Conservation (phyloP, 176 grass and related monocot genomes). For the Zizania latifolia region DNA sequence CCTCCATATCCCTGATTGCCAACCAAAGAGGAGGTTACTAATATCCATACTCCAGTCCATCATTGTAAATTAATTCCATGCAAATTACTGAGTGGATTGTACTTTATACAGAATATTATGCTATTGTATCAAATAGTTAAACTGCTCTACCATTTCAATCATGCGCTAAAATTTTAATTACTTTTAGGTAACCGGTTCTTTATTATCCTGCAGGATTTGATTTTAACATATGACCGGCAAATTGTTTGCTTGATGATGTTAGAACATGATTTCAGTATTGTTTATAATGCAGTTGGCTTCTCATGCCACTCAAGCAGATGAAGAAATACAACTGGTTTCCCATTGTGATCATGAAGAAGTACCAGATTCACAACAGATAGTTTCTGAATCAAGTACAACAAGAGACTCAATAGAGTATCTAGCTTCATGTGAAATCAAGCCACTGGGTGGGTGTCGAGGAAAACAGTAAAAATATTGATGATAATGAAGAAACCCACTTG, state of each 20-base stretch:
- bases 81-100: background rate
- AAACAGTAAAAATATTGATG: conserved; percentile 27
- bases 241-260: conserved; percentile 30
- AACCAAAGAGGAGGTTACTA: background rate
- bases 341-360: too few relatives aligned
- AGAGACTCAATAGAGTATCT: too few relatives aligned
- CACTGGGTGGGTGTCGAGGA: conserved; percentile 12
- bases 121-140: background rate
- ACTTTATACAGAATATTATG: background rate
- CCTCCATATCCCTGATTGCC: background rate
- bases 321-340: conserved; percentile 17
- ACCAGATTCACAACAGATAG: too few relatives aligned
- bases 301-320: conserved; percentile 39
- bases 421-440: too few relatives aligned
- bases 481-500: conserved; percentile 42
- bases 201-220: too few relatives aligned
- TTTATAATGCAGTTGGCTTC: conserved; percentile 67
- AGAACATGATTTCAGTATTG: conserved; percentile 47
- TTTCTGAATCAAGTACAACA: too few relatives aligned
- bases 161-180: too few relatives aligned
- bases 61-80: conserved; percentile 1
- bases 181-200: too few relatives aligned
- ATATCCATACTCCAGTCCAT: background rate
- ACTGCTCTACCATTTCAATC: background rate
- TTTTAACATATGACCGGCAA: conserved; percentile 20